These are phyloP conservation scores for Cryptosporidium tyzzeri DNA, from an alignment of 169 alveolate genomes.

Conservation along the genomic window DNA sequence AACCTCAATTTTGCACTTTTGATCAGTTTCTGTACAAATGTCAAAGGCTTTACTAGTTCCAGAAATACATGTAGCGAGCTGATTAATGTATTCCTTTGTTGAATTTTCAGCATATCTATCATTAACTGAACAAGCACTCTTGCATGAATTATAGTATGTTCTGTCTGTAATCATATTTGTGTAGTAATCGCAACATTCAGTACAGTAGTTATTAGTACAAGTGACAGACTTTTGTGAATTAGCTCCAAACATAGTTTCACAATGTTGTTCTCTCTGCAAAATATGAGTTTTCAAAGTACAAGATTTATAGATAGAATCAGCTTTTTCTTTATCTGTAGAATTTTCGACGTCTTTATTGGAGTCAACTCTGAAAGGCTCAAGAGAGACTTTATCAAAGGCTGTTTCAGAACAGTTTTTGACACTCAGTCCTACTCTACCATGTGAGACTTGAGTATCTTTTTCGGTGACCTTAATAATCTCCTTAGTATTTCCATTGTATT, in stretches of 20 bases:
- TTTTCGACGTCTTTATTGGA: conserved; percentile 2
- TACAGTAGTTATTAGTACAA: conserved; percentile 78
- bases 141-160: conserved; percentile 56
- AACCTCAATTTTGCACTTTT: conserved; percentile 33
- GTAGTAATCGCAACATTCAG: conserved; percentile 80
- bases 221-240: conserved; percentile 43
- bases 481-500: neutral
- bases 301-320: conserved; percentile 38
- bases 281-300: conserved; percentile 44
- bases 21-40: conserved; percentile 57
- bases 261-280: conserved; percentile 77
- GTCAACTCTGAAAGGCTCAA: conserved; percentile 70
- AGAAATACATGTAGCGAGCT: conserved; percentile 49
- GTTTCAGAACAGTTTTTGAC: conserved; percentile 79
- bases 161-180: conserved; percentile 78
- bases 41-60: conserved; percentile 71
- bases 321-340: neutral
- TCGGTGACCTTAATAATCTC: conserved; percentile 5
- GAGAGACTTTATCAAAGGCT: conserved; percentile 78
- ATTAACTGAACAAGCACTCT: conserved; percentile 38
- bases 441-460: conserved; percentile 29
- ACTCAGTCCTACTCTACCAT: conserved; percentile 80
- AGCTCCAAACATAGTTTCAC: conserved; percentile 66
- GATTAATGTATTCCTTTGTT: conserved; percentile 13
- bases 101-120: conserved; percentile 34